Percentiles rank a stretch among this genome's conserved stretches.
These are phyloP conservation scores for Podospora pseudopauciseta DNA, from an alignment of 495 filamentous ascomycete species.

Conservation along the genomic window DNA sequence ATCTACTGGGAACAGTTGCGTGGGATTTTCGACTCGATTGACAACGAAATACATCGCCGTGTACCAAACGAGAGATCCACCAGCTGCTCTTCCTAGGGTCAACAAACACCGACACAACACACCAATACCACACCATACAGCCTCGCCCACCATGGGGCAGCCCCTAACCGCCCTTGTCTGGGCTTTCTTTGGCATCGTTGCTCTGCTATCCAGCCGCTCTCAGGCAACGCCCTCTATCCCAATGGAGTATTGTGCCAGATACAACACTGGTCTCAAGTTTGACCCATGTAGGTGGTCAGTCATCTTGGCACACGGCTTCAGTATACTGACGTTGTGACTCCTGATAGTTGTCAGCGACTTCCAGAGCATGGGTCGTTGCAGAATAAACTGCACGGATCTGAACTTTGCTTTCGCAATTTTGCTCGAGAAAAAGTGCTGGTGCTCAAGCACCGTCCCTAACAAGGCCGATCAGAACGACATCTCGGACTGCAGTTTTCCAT, in stretches of 20 bases:
- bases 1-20: not conserved
- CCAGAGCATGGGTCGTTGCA: constrained; percentile 47
- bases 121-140: constrained; percentile 1
- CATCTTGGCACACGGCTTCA: not conserved
- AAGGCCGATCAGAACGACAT: constrained; percentile 30
- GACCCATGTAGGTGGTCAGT: constrained; percentile 9
- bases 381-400: constrained; percentile 32
- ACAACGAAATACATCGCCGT: not conserved
- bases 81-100: not conserved
- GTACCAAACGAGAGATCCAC: not conserved
- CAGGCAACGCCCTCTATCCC: constrained; percentile 27
- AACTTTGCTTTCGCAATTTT: constrained; percentile 41
- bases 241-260: constrained; percentile 39
- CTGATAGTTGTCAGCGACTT: constrained; percentile 37
- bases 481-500: constrained; percentile 32
- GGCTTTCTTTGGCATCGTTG: constrained; percentile 20
- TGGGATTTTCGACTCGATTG: constrained; percentile 8
- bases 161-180: constrained; percentile 22
- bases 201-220: constrained; percentile 15
- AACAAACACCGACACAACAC: not conserved
- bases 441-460: constrained; percentile 38
- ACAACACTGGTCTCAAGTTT: constrained; percentile 13
- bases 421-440: constrained; percentile 42
- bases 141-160: constrained; percentile 22
- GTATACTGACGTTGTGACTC: not conserved